phyloP scores from a whole-genome alignment of 1,284 basidiomycete genomes.

The Heterobasidion parviporum region DNA sequence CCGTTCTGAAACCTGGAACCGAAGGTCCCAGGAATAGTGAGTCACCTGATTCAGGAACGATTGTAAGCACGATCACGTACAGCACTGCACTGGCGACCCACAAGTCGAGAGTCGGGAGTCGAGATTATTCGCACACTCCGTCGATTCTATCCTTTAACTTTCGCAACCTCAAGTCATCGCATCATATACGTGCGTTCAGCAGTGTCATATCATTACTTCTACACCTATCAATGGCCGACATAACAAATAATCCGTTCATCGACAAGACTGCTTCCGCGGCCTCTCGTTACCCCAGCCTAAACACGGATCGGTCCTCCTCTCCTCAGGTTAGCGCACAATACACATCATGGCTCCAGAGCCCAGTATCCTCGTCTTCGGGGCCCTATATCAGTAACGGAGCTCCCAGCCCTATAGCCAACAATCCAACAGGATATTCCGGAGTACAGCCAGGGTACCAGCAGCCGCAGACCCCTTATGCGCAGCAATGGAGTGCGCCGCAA shows the following conservation, averaged over 20 bases:
- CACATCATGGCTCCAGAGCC: slow-evolving; percentile 11
- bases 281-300: slow-evolving; percentile 26
- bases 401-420: background rate
- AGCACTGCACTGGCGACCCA: too few species aligned
- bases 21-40: too few species aligned
- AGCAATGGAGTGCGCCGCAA: slow-evolving; percentile 16
- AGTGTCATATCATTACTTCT: background rate
- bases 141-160: too few species aligned
- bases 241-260: slow-evolving; percentile 32
- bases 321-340: slow-evolving; percentile 15
- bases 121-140: too few species aligned
- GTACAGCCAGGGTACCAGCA: slow-evolving; percentile 9
- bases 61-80: too few species aligned
- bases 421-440: slow-evolving; percentile 13
- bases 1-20: too few species aligned
- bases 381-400: background rate
- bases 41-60: too few species aligned
- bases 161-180: too few species aligned
- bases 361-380: background rate
- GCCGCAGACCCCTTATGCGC: slow-evolving; percentile 12
- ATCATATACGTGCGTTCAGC: too few species aligned
- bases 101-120: too few species aligned
- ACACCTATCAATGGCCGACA: slow-evolving; percentile 17
- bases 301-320: slow-evolving; percentile 9
- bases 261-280: slow-evolving; percentile 25